Base-by-base conservation (phyloP, 2,329 filamentous ascomycete species). In the Hirsutella rhossiliensis region DNA sequence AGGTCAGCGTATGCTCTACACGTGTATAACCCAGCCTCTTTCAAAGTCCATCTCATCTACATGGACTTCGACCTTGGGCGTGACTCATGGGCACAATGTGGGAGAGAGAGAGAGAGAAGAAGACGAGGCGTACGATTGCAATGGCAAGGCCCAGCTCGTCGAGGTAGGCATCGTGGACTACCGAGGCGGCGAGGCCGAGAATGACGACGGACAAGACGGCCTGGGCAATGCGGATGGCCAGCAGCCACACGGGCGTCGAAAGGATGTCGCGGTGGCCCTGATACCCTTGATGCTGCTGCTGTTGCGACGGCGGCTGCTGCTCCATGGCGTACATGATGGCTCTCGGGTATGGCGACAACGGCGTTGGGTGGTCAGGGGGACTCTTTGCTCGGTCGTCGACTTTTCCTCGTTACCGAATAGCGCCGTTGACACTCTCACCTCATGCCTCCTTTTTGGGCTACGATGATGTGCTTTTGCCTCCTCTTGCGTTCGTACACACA, bases 241-340 rank as follows among this genome's bases (percentile, higher is more conserved):
- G 53, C n/a, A 73, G 52, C 68, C 69, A 72, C 17, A 54, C 43
- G 9, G 70, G 68, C 19, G 67, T 63, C 30, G 56, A 49, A 45
- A 72, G 62, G 45, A 71, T 51, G 44, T 63, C 52, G 17, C 45
- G 47, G 27, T 43, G 23, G 23, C 3, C 23, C 13, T 12, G 31
- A 28, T 39, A 39, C 34, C 15, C 48, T 52, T 42, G 47, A 50
- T 15, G 17, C 36, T 19, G 17, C 39, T 31, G 28, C n/a, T 37
- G 34, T 5, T 11, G 23, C 23, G 4, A 7, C 23, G 4, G 23
- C 23, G 4, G 23, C 23, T 23, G 23, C 45, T 54, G 49, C 23
- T 54, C 49, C 51, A 55, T 56, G 13, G 23, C 27, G 23, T 4
- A 27, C 23, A 2, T 3, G 12, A 23, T 4, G 23, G 38, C 11